Evolutionary conservation across 345 rosid species (phyloP), one percentile per base, ranked within the genome.

Genomic region (Euphorbia tirucalli): DNA sequence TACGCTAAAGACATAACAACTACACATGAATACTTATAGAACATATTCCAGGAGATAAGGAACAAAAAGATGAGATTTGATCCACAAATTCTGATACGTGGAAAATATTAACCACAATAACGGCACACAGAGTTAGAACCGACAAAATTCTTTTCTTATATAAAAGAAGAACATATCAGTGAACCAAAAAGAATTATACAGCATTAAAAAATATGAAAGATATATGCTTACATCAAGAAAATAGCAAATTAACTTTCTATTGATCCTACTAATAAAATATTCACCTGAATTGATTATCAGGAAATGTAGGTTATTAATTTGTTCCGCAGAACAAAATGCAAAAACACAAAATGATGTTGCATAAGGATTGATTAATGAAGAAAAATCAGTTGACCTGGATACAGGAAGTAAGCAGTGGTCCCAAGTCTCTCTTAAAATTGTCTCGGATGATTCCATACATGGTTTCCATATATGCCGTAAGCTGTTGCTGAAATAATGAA

Each of bases 401-500:
- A 85, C 97, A 93, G 14, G 85, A 78, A 62, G 93, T 82, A 78
- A 96, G 89, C 37, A 86, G 84, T 65, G 90, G 84, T 21, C 86
- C 75, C 59, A 93, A 83, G 70, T 96, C 98, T 82, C 85, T 96
- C 87, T 93, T 96, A 81, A 89, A 82, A 83, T 93, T 96, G 84
- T 96, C 99, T 66, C 97, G 84, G 74, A 96, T 79, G 70, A 96
- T 93, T 74, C 98, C 98, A 70, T 88, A 96, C 54, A 96, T 91
- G 39, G 87, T 96, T 82, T 96, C 99, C 61, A 96, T 94, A 69
- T 91, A 91, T 8, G 99, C 99, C 27, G 99, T 92, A 71, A 96
- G 89, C 82, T 96, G 99, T 82, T 93, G 97, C 76, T 93, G 91
- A 78, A 96, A 96, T 69, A 96, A 92, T 73, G 87, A 81, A 55